Evolutionary conservation across 75 land plant genomes (phyloP), one percentile per base, ranked within the genome.

Genomic region (Cupressus sempervirens): DNA sequence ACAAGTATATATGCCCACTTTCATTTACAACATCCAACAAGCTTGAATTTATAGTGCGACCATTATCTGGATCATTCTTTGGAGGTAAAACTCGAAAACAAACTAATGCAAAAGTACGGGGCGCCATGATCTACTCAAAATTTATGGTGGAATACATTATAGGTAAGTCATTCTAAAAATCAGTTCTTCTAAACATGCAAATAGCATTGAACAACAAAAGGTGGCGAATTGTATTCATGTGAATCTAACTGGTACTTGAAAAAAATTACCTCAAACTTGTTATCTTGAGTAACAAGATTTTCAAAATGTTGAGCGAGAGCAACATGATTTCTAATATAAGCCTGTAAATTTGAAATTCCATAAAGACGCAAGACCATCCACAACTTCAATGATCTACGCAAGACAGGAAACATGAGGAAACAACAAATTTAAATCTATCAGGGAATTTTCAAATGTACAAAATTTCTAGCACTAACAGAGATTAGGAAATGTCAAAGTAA

Each of bases 321-420:
- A 72, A 93, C 85, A 48, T 92, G 94, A 74, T 91, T 91, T 86
- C 97, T 83, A 82, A 95, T 93, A 85, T 93, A 92, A 58, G 80
- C 65, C 86, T 89, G 93, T 74, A 95, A 84, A 41, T 92, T 91
- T 84, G 94, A 93, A 82, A 87, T 32, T 35, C 97, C 97, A 91
- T 95, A 93, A 0, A 95, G 86, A 48, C 97, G 88, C 87, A 95
- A 84, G 18, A 95, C 95, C 94, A 95, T 88, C 94, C 93, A 95
- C 54, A 95, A 84, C 84, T 93, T 94, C 72, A 94, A 65, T 52
- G 96, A 93, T 58, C 96, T 94, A 86, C 76, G 86, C n/a, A 62
- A 62, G 26, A 62, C 67, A 62, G 67, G 67, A 62, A 62, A 3
- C 23, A 62, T 62, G 67, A 0, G 26, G 67, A 20, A 58, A 4